Percentiles rank a stretch among this genome's conserved stretches.
Evolutionary conservation across 148 eudicot genomes (phyloP).

Genomic region (Cornus florida): DNA sequence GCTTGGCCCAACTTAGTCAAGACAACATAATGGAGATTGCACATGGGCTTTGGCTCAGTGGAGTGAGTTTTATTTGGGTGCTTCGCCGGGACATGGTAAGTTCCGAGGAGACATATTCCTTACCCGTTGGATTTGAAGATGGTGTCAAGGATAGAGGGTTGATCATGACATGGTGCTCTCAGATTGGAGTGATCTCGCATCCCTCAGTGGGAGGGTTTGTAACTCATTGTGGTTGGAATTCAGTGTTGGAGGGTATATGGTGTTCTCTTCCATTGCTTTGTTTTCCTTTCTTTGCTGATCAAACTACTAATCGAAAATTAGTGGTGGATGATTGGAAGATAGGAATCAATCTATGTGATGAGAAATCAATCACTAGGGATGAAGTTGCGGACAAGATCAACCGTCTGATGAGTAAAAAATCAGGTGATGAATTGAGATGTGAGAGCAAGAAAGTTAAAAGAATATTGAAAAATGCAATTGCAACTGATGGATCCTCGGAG

Average conservation of each 20-base stretch:
- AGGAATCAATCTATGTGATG: background rate
- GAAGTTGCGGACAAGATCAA: background rate
- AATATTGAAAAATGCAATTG: background rate
- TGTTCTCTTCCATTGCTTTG: background rate
- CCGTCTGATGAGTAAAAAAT: background rate
- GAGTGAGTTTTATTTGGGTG: background rate
- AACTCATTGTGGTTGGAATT: background rate
- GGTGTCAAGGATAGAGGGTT: background rate
- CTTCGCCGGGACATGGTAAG: background rate
- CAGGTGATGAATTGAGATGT: background rate
- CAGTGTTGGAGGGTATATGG: background rate
- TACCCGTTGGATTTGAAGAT: conserved; percentile 2
- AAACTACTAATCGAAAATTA: background rate
- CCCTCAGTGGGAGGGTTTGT: background rate
- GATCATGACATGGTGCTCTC: background rate
- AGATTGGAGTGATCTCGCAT: background rate
- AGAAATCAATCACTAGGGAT: background rate
- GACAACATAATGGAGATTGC: background rate
- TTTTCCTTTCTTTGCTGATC: background rate
- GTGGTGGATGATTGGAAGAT: conserved; percentile 4
- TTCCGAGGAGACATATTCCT: background rate
- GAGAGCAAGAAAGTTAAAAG: background rate
- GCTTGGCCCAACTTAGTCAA: background rate
- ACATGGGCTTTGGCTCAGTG: background rate
- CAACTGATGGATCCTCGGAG: background rate